A percentile compares a stretch with the other conserved stretches of the same genome.
Evolutionary conservation across 129 eudicot species (phyloP).

Genomic region (Centaurea solstitialis): DNA sequence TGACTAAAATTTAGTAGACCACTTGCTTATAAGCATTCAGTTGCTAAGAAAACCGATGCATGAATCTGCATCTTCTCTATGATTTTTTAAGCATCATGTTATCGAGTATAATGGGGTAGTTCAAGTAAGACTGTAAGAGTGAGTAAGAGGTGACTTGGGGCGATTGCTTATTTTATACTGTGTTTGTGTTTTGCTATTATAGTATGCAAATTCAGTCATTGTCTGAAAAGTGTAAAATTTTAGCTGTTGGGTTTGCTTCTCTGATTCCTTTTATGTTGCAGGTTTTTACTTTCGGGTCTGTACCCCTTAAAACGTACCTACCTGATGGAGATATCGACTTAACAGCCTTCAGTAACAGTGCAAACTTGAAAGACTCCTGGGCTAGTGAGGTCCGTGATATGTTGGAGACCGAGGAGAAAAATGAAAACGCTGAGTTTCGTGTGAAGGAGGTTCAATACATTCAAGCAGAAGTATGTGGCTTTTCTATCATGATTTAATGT

Average conservation of each 20-base stretch:
- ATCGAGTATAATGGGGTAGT: background rate
- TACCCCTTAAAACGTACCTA: constrained; percentile 86
- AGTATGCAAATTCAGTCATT: background rate
- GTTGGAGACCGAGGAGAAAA: constrained; percentile 79
- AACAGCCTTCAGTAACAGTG: constrained; percentile 64
- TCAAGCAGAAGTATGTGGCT: constrained; percentile 79
- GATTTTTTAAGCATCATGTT: background rate
- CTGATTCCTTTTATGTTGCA: constrained; percentile 12
- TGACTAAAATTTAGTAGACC: background rate
- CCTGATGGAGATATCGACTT: constrained; percentile 95
- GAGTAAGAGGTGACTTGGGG: background rate
- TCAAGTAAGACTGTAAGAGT: background rate
- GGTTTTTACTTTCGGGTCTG: constrained; percentile 93
- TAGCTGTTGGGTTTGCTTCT: background rate
- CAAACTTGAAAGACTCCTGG: constrained; percentile 69
- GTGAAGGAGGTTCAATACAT: constrained; percentile 92
- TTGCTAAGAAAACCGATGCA: background rate
- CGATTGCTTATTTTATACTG: background rate
- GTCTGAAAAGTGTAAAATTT: background rate
- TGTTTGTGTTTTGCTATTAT: background rate
- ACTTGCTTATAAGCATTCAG: background rate
- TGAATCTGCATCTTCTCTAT: background rate
- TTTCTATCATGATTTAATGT: background rate
- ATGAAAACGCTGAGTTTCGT: constrained; percentile 84
- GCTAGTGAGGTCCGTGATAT: constrained; percentile 76